Conservation (phyloP, 2,329 filamentous ascomycete genomes). For the Paracorniculantispora psalliotae region DNA sequence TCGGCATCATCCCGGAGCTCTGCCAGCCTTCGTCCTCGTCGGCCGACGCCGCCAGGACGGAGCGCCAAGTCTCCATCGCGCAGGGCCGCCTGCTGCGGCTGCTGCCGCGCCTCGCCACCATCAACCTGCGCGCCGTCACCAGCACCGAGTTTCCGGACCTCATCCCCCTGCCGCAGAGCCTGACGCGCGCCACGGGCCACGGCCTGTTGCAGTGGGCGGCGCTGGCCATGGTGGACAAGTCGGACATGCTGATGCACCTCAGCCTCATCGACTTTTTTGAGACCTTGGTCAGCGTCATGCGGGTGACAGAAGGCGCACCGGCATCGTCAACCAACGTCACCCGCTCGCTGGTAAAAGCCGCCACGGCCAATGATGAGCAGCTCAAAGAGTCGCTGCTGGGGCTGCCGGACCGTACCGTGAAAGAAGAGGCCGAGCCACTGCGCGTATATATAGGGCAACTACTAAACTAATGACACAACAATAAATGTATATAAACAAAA, state of each 20-base stretch:
- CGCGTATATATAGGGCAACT: slow-evolving; percentile 34
- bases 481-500: neutral
- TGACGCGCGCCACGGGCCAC: slow-evolving; percentile 23
- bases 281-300: slow-evolving; percentile 43
- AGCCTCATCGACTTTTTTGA: slow-evolving; percentile 51
- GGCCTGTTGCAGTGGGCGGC: slow-evolving; percentile 48
- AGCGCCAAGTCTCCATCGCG: slow-evolving; percentile 42
- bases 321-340: neutral
- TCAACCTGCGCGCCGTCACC: slow-evolving; percentile 40
- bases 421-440: slow-evolving; percentile 46
- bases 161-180: slow-evolving; percentile 20
- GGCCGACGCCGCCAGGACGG: slow-evolving; percentile 20
- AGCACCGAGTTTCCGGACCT: slow-evolving; percentile 33
- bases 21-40: slow-evolving; percentile 28
- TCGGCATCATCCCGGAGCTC: slow-evolving; percentile 37
- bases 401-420: slow-evolving; percentile 45
- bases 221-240: slow-evolving; percentile 45
- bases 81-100: slow-evolving; percentile 50
- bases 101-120: slow-evolving; percentile 43
- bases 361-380: slow-evolving; percentile 33
- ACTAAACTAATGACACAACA: neutral
- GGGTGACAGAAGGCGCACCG: slow-evolving; percentile 33
- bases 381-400: slow-evolving; percentile 34
- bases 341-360: slow-evolving; percentile 34
- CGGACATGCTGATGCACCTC: slow-evolving; percentile 46